These are phyloP conservation scores for Gnetum montanum DNA, from an alignment of 75 land plant species.

Conservation along the genomic window DNA sequence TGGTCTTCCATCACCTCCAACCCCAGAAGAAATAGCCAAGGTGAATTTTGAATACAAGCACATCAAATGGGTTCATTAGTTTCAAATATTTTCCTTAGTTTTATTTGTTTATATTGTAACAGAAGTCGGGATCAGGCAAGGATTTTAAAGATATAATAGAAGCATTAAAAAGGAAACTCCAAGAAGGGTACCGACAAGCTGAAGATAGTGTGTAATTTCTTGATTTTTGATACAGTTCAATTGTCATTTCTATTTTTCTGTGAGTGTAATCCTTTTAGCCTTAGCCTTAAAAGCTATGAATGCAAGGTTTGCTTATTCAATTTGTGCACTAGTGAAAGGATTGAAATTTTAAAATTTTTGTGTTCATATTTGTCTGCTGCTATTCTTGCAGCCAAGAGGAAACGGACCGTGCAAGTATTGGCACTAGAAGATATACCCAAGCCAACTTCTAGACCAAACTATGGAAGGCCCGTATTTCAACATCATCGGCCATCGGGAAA, in stretches of 20 bases:
- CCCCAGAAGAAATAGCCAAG: slow-evolving; percentile 52
- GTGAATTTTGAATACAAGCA: slow-evolving; percentile 11
- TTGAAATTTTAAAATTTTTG: no score
- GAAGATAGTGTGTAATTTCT: slow-evolving; percentile 46
- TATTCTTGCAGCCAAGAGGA: slow-evolving; percentile 74
- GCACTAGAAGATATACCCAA: slow-evolving; percentile 69
- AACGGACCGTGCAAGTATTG: slow-evolving; percentile 80
- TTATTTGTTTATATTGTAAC: no score
- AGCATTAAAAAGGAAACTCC: slow-evolving; percentile 69
- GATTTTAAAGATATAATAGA: slow-evolving; percentile 47
- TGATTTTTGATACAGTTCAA: no score
- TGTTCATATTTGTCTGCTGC: no score
- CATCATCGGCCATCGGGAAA: slow-evolving; percentile 5
- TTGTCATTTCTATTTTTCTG: no score
- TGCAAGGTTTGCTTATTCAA: no score
- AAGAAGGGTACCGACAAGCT: slow-evolving; percentile 72
- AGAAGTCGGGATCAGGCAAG: no score
- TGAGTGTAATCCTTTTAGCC: no score
- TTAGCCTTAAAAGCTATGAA: no score
- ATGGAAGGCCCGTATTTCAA: slow-evolving; percentile 5
- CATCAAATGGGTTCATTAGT: no score
- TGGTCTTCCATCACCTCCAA: slow-evolving; percentile 81
- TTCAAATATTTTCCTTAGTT: no score
- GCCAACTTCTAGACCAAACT: slow-evolving; percentile 10
- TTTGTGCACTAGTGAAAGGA: no score